Evolutionary conservation across 2,329 filamentous ascomycete genomes (phyloP), one percentile per base, ranked within the genome.

Genomic region (Elsinoe australis): DNA sequence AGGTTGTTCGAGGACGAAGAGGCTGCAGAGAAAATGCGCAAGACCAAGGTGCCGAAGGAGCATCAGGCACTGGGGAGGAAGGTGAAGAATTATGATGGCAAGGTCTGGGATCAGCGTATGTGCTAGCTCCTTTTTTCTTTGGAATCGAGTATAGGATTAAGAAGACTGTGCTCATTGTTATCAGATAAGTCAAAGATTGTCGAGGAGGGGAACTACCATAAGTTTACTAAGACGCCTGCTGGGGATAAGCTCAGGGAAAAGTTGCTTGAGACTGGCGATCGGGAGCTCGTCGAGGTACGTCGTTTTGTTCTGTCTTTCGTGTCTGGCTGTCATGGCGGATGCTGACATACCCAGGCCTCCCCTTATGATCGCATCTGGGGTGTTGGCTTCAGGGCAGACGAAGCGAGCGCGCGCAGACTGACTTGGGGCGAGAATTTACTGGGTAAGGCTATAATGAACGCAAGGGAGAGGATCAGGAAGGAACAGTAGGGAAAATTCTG

Each of bases 291-390:
- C 2, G 80, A 82, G 64, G 78, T 78, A 24, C 72, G 72, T 50
- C 15, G 19, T 38, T n/a, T n/a, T n/a, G n/a, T n/a, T n/a, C n/a
- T n/a, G n/a, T n/a, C n/a, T n/a, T n/a, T n/a, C 12, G 34, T 7
- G 14, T n/a, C 15, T 17, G 34, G n/a, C 41, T 14, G 17, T 8
- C 6, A 15, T 31, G n/a, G n/a, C n/a, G n/a, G n/a, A n/a, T n/a
- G n/a, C n/a, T n/a, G n/a, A n/a, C n/a, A n/a, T 14, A 15, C 2
- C 53, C 19, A 71, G 60, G 66, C 67, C 3, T 64, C 61, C 21
- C 76, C 79, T 8, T 68, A 61, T 50, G 81, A 85, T 64, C 58
- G 69, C 4, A 73, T 84, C 47, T 85, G 81, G 82, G 82, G 81
- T 1, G 67, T 85, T 36, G 82, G 82, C 4, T 83, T 77, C 55